phyloP scores from a whole-genome alignment of 768 basidiomycete species.

The Podaxis sp. region DNA sequence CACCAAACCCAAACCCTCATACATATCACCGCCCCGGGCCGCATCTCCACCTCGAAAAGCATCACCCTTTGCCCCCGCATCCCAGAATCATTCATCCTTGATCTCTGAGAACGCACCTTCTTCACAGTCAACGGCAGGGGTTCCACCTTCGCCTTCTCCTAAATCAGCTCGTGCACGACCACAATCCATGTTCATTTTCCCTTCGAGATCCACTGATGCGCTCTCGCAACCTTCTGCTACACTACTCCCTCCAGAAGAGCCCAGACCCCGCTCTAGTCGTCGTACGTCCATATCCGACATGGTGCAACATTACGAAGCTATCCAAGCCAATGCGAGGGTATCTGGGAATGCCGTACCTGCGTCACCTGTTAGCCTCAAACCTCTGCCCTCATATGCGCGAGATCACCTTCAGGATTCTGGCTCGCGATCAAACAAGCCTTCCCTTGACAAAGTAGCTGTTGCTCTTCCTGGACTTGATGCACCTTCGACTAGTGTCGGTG shows the following conservation, averaged over 20 bases:
- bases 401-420: background rate
- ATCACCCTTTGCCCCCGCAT: background rate
- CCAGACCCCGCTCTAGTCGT: slow-evolving; percentile 32
- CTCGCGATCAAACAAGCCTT: background rate
- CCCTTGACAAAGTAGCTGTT: slow-evolving; percentile 1
- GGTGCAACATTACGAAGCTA: slow-evolving; percentile 78
- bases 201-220: slow-evolving; percentile 45
- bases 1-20: slow-evolving; percentile 1
- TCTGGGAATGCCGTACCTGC: background rate
- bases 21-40: slow-evolving; percentile 8
- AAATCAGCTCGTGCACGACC: slow-evolving; percentile 54
- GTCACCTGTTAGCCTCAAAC: slow-evolving; percentile 18
- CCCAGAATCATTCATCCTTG: background rate
- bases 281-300: slow-evolving; percentile 84
- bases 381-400: background rate
- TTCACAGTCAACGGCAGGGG: slow-evolving; percentile 15
- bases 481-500: background rate
- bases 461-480: slow-evolving; percentile 7
- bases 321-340: slow-evolving; percentile 25
- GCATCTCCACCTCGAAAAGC: slow-evolving; percentile 8
- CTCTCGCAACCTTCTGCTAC: slow-evolving; percentile 28
- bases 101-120: slow-evolving; percentile 12
- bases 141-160: slow-evolving; percentile 15
- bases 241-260: slow-evolving; percentile 44
- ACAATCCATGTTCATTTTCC: slow-evolving; percentile 78